Evolutionary conservation across 176 grass and related monocot genomes (phyloP), one percentile per base, ranked within the genome.

Genomic region (Raddia distichophylla): DNA sequence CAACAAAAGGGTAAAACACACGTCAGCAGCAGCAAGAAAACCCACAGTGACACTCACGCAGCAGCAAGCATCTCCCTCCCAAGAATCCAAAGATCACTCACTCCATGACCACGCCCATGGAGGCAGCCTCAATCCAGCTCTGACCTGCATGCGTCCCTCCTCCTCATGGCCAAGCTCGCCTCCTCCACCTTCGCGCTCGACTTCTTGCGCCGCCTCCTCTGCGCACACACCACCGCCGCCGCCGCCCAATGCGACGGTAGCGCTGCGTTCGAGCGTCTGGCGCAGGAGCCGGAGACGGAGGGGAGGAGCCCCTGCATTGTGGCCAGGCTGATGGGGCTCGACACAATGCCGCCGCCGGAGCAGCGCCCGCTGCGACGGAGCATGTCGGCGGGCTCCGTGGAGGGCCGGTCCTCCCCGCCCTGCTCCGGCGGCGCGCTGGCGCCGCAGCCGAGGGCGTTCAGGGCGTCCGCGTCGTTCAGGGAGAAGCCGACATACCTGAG

Each of bases 291-390:
- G 58, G 71, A 80, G 27, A 27, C 20, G 71, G 82, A 64, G 3
- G 40, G 53, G 10, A 49, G 58, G 73, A 91, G 84, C 60, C 97
- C 97, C 19, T 82, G 72, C 85, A 80, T 99, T n/a, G 97, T 99
- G 82, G 97, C 93, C 3, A 83, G 97, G 40, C 67, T 99, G 12
- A 99, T 99, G 97, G 97, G 97, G 43, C 77, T 99, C 27, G 91
- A 96, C 78, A 75, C 91, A 6, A 92, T 99, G 93, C 93, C 91
- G 17, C 15, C 65, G 6, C 67, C 11, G 16, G 60, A 55, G 48
- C 65, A 54, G 20, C 80, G 8, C 0, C 33, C 62, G 58, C 43
- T 89, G 9, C 33, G 80, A 12, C 77, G 86, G 20, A 90, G 87
- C 77, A 80, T 74, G 60, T 97, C 90, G 0, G 75, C 73, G 1